phyloP scores from a whole-genome alignment of 805 yeast genomes.

The Candida sphagnicola region DNA sequence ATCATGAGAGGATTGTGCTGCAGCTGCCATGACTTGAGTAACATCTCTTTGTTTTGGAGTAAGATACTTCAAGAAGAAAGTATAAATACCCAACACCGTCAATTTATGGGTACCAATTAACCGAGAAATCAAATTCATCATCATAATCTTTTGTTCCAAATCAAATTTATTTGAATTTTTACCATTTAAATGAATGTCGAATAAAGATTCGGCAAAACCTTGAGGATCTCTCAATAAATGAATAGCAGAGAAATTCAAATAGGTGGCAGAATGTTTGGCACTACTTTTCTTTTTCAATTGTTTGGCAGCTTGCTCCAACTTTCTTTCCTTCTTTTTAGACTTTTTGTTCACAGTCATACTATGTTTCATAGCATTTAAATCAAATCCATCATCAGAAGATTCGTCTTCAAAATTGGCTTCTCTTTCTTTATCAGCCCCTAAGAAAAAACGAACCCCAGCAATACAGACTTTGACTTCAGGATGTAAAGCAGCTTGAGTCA shows the following conservation, averaged over 20 bases:
- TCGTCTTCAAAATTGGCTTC: constrained; percentile 78
- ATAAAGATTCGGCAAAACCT: constrained; percentile 89
- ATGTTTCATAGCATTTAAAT: constrained; percentile 71
- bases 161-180: constrained; percentile 68
- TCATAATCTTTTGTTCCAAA: constrained; percentile 83
- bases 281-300: constrained; percentile 58
- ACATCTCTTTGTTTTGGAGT: constrained; percentile 95
- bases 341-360: constrained; percentile 81
- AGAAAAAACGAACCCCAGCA: constrained; percentile 86
- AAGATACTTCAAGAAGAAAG: constrained; percentile 81
- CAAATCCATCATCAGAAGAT: constrained; percentile 63
- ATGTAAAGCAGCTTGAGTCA: constrained; percentile 93
- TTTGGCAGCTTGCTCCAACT: constrained; percentile 71
- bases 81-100: constrained; percentile 83
- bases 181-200: constrained; percentile 64
- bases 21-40: constrained; percentile 93
- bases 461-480: constrained; percentile 81
- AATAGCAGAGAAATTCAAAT: constrained; percentile 88
- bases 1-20: constrained; percentile 96
- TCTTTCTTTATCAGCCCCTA: constrained; percentile 93
- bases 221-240: constrained; percentile 96
- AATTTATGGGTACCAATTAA: constrained; percentile 93
- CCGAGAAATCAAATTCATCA: constrained; percentile 84
- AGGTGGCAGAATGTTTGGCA: constrained; percentile 57
- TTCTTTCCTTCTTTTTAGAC: constrained; percentile 73